Base-by-base conservation (phyloP, 2,329 filamentous ascomycete genomes). In the Aspergillus candidus region DNA sequence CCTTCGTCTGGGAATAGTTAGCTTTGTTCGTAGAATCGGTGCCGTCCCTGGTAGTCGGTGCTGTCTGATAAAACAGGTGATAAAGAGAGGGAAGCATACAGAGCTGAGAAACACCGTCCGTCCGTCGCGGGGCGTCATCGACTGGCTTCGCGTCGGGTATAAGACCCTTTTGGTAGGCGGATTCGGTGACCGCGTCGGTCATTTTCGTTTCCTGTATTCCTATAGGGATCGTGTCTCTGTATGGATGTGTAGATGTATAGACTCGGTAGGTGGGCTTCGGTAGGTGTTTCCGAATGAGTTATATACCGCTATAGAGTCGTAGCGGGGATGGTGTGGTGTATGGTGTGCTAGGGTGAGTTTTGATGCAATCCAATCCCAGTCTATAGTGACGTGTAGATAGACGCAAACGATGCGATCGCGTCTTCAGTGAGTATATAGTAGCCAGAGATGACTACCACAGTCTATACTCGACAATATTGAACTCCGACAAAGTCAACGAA, bases 41-140 rank as follows among this genome's bases (percentile, higher is more conserved):
- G 35, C 4, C 35, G 32, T 29, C 22, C 34, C 30, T 15, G 4
- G 3, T 2, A 33, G 13, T n/a, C n/a, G n/a, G n/a, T n/a, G 17
- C 17, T 18, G 17, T 18, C 17, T 18, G 17, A 18, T 18, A 18
- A 5, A 18, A 18, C 6, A 3, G 13, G 8, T 15, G 13, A 34
- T 17, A 4, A 8, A 35, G 4, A 35, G 18, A 31, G n/a, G 15
- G 10, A 14, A 3, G 14, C 60, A 46, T 57, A 66, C 62, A 65
- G 6, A 66, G 37, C 17, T 59, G 57, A 8, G 62, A 57, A 15
- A 66, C 59, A 6, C 62, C 61, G 49, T 65, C 62, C 1, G 59
- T 55, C 12, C 58, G 54, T 10, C 52, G 53, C 5, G 55, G 56
- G 7, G 43, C 58, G 29, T 58, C 52, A 6, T 57, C 56, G 4